Conservation (phyloP, 108 stramenopile genomes). For the Skeletonema potamos region DNA sequence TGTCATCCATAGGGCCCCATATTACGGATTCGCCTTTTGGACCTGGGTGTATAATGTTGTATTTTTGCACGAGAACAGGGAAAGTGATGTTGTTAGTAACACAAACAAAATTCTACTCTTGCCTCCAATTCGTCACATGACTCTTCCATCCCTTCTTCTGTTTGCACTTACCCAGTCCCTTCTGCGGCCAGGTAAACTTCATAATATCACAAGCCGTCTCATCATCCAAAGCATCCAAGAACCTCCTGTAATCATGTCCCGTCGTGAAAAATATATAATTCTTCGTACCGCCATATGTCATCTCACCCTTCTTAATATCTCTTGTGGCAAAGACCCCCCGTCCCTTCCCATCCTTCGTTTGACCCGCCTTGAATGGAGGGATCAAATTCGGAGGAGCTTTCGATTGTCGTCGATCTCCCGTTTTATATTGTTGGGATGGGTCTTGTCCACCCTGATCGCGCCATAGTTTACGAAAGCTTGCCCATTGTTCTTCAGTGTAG, state of each 20-base stretch:
- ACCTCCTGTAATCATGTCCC: not conserved
- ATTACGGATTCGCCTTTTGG: not conserved
- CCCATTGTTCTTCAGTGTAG: not conserved
- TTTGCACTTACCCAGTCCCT: not conserved
- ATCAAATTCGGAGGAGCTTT: not conserved
- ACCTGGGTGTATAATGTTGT: too few species aligned
- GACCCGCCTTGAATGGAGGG: not conserved
- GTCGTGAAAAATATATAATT: not conserved
- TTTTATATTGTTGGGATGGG: not conserved
- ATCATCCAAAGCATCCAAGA: not conserved
- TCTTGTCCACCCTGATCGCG: not conserved
- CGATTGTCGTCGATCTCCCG: not conserved
- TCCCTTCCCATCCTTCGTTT: not conserved
- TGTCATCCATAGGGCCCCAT: not conserved
- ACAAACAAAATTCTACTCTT: not conserved
- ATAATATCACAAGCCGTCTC: not conserved
- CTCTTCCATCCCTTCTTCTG: too few species aligned
- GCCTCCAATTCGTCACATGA: too few species aligned
- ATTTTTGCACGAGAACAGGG: too few species aligned
- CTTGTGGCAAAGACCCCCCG: not conserved
- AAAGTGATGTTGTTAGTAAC: not conserved
- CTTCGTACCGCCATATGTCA: not conserved
- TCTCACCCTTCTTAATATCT: not conserved
- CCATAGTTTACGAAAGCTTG: not conserved
- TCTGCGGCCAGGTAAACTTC: not conserved